Conservation (phyloP, 495 filamentous ascomycete species). For the Barbatosphaeria neglecta region DNA sequence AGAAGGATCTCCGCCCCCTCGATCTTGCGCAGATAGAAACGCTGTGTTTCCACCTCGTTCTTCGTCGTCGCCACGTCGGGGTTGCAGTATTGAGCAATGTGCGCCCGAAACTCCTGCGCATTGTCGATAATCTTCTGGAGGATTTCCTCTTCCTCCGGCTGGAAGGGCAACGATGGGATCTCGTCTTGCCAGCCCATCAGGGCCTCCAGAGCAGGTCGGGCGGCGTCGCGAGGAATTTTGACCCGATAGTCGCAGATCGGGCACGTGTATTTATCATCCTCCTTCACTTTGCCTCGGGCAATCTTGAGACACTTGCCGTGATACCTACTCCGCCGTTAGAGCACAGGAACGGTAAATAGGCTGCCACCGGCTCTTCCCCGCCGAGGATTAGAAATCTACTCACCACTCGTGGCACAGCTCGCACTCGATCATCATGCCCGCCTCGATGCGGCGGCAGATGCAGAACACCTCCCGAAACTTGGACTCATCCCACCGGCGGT, state of each 20-base stretch:
- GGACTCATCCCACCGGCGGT: constrained; percentile 36
- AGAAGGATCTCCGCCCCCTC: constrained; percentile 94
- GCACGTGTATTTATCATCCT: constrained; percentile 96
- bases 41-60: constrained; percentile 75
- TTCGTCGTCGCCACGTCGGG: constrained; percentile 67
- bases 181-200: constrained; percentile 80
- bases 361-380: background rate
- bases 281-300: constrained; percentile 91
- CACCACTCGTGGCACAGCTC: constrained; percentile 96
- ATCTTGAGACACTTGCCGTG: constrained; percentile 98
- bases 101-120: constrained; percentile 72
- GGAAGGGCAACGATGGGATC: constrained; percentile 74
- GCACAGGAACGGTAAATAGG: constrained; percentile 7
- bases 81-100: constrained; percentile 70
- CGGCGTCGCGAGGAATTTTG: constrained; percentile 96
- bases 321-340: constrained; percentile 63
- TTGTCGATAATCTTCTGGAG: constrained; percentile 74
- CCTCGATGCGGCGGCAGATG: constrained; percentile 85
- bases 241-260: constrained; percentile 96
- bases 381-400: constrained; percentile 18
- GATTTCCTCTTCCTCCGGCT: constrained; percentile 85
- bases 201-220: constrained; percentile 90
- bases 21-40: constrained; percentile 98
- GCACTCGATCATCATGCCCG: constrained; percentile 99
- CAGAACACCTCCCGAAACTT: constrained; percentile 78